Percentiles rank a stretch among this genome's conserved stretches.
Evolutionary conservation across 192 early-diverging fungal genomes (phyloP).

Genomic region (Allomyces macrogynus): DNA sequence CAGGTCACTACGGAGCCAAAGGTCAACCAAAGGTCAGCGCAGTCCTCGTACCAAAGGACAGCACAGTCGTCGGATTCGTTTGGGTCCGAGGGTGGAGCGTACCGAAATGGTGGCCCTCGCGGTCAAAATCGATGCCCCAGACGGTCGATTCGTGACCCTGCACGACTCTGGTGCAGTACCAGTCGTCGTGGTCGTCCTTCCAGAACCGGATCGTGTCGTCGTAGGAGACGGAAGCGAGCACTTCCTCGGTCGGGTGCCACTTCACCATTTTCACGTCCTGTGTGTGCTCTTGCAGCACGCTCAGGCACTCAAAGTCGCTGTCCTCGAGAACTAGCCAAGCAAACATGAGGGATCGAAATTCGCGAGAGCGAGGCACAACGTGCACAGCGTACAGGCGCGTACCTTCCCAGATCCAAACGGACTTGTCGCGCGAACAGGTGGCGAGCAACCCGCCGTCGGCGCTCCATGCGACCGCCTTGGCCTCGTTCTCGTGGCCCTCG

Average conservation of each 20-base stretch:
- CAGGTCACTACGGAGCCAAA: too few species aligned
- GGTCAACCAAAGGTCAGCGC: neutral
- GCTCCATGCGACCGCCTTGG: slow-evolving; percentile 80
- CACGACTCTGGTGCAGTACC: slow-evolving; percentile 75
- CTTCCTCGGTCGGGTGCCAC: slow-evolving; percentile 76
- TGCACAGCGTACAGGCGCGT: too few species aligned
- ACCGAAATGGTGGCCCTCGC: slow-evolving; percentile 17
- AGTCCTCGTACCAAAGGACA: too few species aligned
- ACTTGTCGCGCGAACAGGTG: slow-evolving; percentile 89
- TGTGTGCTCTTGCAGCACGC: slow-evolving; percentile 82
- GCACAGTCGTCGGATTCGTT: too few species aligned
- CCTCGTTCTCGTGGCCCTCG: slow-evolving; percentile 97
- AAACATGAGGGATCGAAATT: too few species aligned
- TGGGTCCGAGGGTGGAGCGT: neutral
- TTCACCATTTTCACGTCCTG: slow-evolving; percentile 89
- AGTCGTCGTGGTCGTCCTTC: slow-evolving; percentile 90
- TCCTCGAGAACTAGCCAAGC: slow-evolving; percentile 43
- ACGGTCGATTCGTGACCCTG: slow-evolving; percentile 75
- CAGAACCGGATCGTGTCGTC: slow-evolving; percentile 89
- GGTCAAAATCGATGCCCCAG: slow-evolving; percentile 78
- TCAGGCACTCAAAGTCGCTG: slow-evolving; percentile 88
- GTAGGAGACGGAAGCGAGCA: slow-evolving; percentile 73
- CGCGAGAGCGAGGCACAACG: too few species aligned
- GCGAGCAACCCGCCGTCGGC: slow-evolving; percentile 60
- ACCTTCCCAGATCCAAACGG: slow-evolving; percentile 98